Percentiles rank a stretch among this genome's conserved stretches.
These are phyloP conservation scores for Phialophora macrospora DNA, from an alignment of 2,329 filamentous ascomycete species.

Conservation along the genomic window DNA sequence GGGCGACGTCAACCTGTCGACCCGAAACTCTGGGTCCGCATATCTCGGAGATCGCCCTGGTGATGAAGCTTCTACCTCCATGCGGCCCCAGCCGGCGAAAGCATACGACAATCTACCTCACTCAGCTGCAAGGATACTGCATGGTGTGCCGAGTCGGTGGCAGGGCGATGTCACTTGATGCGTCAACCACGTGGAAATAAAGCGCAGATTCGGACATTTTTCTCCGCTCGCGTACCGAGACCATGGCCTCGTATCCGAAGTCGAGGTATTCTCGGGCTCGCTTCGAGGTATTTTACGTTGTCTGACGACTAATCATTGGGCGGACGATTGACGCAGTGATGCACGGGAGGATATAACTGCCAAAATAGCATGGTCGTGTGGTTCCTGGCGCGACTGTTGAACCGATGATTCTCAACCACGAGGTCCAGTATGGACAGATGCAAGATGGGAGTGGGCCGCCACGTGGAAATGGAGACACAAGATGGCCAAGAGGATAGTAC, in stretches of 20 bases:
- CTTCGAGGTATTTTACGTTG: slow-evolving; percentile 1
- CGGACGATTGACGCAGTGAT: not conserved
- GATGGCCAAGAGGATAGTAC: not conserved
- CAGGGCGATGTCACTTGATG: not conserved
- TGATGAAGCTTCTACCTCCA: not conserved
- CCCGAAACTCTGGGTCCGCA: not conserved
- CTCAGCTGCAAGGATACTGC: not conserved
- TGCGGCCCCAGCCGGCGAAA: too few species aligned
- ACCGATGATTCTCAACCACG: slow-evolving; percentile 2
- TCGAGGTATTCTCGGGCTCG: not conserved
- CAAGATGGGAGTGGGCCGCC: slow-evolving; percentile 1
- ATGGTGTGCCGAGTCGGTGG: not conserved
- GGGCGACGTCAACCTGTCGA: slow-evolving; percentile 1
- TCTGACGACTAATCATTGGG: not conserved
- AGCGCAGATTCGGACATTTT: not conserved
- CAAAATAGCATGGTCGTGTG: not conserved
- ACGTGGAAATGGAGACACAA: slow-evolving; percentile 6
- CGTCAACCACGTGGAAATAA: slow-evolving; percentile 9
- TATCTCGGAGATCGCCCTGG: not conserved
- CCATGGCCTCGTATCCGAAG: not conserved
- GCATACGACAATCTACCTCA: not conserved
- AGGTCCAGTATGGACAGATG: not conserved
- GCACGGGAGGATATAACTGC: not conserved
- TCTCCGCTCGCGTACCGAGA: too few species aligned
- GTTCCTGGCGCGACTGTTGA: not conserved